Conservation (phyloP, 164 flowering plant genomes). For the Aristolochia fimbriata region DNA sequence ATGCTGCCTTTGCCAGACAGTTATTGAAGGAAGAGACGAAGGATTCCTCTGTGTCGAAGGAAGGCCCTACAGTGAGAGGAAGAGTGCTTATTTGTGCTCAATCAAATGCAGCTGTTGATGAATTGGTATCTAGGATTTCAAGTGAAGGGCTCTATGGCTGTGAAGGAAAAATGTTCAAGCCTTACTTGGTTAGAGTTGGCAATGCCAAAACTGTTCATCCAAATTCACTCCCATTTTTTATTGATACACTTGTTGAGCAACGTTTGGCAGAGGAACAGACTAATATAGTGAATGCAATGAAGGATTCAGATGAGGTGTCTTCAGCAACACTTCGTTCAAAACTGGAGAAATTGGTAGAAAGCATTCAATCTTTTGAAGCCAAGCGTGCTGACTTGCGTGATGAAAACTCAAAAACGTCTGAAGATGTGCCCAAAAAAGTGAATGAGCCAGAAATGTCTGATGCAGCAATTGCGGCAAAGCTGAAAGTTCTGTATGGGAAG, state of each 20-base stretch:
- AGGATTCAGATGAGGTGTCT: slow-evolving; percentile 26
- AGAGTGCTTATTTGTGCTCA: slow-evolving; percentile 96
- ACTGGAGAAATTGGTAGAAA: slow-evolving; percentile 67
- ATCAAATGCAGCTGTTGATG: slow-evolving; percentile 99
- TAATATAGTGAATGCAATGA: slow-evolving; percentile 22
- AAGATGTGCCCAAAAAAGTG: slow-evolving; percentile 27
- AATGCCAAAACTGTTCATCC: slow-evolving; percentile 83
- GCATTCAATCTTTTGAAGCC: slow-evolving; percentile 58
- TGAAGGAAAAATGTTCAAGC: slow-evolving; percentile 70
- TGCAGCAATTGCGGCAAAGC: slow-evolving; percentile 41
- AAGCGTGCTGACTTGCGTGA: slow-evolving; percentile 58
- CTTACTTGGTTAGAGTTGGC: slow-evolving; percentile 93
- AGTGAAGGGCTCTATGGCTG: slow-evolving; percentile 67
- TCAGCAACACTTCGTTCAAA: slow-evolving; percentile 47
- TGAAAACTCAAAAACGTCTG: slow-evolving; percentile 15
- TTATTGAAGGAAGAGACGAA: slow-evolving; percentile 39
- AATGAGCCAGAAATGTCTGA: slow-evolving; percentile 46
- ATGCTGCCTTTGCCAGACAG: slow-evolving; percentile 86
- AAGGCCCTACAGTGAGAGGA: slow-evolving; percentile 28
- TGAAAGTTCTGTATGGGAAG: slow-evolving; percentile 52
- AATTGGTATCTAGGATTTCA: slow-evolving; percentile 76
- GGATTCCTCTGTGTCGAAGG: slow-evolving; percentile 18
- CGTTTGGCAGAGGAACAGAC: slow-evolving; percentile 58
- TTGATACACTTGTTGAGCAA: slow-evolving; percentile 88
- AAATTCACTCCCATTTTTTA: slow-evolving; percentile 74